Conservation (phyloP, 2,329 filamentous ascomycete genomes). For the Alternaria sp. region DNA sequence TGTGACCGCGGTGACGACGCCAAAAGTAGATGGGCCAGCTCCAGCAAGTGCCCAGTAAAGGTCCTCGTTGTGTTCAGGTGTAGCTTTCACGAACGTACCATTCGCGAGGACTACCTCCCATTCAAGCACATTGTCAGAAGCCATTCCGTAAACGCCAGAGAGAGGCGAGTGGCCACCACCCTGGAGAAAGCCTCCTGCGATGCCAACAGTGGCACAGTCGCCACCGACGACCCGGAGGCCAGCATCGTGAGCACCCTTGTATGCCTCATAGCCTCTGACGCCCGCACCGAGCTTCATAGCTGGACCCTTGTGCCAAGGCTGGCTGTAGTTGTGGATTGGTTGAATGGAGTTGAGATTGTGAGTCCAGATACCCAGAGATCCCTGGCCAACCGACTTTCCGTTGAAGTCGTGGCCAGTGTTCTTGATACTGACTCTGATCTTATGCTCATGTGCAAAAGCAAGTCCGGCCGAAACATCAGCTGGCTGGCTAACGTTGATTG, state of each 20-base stretch:
- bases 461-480: background rate
- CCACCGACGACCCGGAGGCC: background rate
- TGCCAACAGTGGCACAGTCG: background rate
- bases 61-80: slow-evolving; percentile 34
- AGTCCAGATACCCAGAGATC: background rate
- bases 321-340: background rate
- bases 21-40: slow-evolving; percentile 39
- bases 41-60: slow-evolving; percentile 46
- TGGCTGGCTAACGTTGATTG: background rate
- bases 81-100: slow-evolving; percentile 33
- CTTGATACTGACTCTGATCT: background rate
- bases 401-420: background rate
- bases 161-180: background rate
- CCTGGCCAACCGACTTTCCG: background rate
- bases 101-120: slow-evolving; percentile 39
- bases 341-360: background rate
- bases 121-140: slow-evolving; percentile 37
- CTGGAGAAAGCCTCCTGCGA: background rate
- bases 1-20: slow-evolving; percentile 36
- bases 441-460: background rate
- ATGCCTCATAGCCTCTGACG: background rate
- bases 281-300: background rate
- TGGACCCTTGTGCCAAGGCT: background rate
- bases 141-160: slow-evolving; percentile 22
- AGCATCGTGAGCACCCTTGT: background rate